Conservation (phyloP, 208 protist genomes). For the Lotmaria passim region DNA sequence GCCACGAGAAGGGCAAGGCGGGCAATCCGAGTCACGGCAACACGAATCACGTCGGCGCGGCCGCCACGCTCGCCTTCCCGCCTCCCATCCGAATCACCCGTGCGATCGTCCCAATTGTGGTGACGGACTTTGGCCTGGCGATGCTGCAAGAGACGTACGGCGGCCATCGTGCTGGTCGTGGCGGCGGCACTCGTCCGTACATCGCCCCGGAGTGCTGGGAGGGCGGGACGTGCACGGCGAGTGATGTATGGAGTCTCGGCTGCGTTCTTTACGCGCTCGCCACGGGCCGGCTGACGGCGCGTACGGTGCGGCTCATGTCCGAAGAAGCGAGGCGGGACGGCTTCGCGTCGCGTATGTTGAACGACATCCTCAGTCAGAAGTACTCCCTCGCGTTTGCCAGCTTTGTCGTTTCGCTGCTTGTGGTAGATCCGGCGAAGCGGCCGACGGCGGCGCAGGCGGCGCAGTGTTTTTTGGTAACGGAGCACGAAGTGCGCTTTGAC, state of each 20-base stretch:
- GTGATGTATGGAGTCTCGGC: slow-evolving; percentile 87
- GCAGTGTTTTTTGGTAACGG: slow-evolving; percentile 58
- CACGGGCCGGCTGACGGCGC: slow-evolving; percentile 58
- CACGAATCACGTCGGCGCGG: not conserved
- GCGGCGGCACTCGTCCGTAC: slow-evolving; percentile 78
- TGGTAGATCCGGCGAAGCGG: slow-evolving; percentile 65
- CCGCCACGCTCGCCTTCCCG: not conserved
- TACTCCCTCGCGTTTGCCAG: slow-evolving; percentile 79
- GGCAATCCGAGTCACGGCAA: not conserved
- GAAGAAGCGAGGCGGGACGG: slow-evolving; percentile 63
- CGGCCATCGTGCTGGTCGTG: slow-evolving; percentile 8
- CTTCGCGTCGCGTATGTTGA: slow-evolving; percentile 74
- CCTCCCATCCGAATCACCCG: slow-evolving; percentile 40
- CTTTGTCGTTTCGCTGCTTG: slow-evolving; percentile 82
- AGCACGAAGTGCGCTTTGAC: slow-evolving; percentile 61
- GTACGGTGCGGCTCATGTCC: slow-evolving; percentile 77
- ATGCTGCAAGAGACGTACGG: slow-evolving; percentile 49
- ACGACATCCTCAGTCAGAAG: slow-evolving; percentile 55
- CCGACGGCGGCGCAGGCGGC: slow-evolving; percentile 64
- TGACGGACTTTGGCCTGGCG: slow-evolving; percentile 88
- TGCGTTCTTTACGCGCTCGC: slow-evolving; percentile 88
- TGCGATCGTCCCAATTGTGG: slow-evolving; percentile 72
- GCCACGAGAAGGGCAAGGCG: not conserved
- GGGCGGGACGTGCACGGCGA: slow-evolving; percentile 67
- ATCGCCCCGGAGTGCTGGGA: slow-evolving; percentile 83